Conservation (phyloP, 2,329 filamentous ascomycete species). For the Ascosphaera acerosa region DNA sequence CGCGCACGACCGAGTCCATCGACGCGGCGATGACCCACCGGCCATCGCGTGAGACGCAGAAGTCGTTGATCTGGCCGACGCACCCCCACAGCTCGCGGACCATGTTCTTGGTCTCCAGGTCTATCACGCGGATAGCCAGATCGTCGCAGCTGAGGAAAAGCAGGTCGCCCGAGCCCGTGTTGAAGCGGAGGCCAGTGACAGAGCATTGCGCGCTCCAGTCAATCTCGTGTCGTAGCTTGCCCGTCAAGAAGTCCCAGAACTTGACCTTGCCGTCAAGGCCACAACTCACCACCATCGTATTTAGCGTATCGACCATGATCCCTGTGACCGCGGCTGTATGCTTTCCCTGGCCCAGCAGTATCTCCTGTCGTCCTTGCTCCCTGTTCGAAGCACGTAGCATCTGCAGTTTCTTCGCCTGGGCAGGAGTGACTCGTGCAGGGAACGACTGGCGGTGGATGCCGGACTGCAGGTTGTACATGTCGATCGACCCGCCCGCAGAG, state of each 20-base stretch:
- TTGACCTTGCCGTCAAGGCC: constrained; percentile 80
- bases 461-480: constrained; percentile 94
- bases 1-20: constrained; percentile 50
- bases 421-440: constrained; percentile 50
- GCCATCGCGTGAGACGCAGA: constrained; percentile 77
- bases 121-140: constrained; percentile 62
- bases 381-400: constrained; percentile 36
- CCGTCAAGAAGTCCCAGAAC: constrained; percentile 90
- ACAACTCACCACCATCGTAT: constrained; percentile 64
- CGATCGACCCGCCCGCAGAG: constrained; percentile 56
- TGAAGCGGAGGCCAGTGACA: constrained; percentile 55
- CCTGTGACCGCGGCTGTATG: constrained; percentile 70
- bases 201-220: constrained; percentile 58
- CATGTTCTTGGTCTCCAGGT: constrained; percentile 69
- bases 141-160: constrained; percentile 79
- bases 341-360: constrained; percentile 33
- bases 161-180: constrained; percentile 48
- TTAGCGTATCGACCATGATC: constrained; percentile 67
- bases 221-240: constrained; percentile 52
- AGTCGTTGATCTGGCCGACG: constrained; percentile 45
- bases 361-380: constrained; percentile 15
- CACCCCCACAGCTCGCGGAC: constrained; percentile 86
- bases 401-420: constrained; percentile 52
- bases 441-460: constrained; percentile 72
- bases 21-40: constrained; percentile 82